Evolutionary conservation across 2,329 filamentous ascomycete genomes (phyloP).

Genomic region (Neoscytalidium dimidiatum): DNA sequence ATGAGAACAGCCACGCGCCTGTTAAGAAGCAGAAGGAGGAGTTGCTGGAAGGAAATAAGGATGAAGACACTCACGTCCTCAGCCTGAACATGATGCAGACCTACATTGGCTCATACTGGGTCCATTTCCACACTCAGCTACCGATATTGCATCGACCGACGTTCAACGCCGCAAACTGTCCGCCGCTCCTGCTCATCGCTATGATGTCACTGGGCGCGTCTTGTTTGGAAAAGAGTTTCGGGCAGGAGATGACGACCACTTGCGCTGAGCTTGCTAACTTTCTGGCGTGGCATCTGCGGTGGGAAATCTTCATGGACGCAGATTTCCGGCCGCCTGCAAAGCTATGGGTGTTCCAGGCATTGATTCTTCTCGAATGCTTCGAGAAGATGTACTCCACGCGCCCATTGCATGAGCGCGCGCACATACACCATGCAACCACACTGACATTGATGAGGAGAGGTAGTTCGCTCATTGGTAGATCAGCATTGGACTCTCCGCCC

Average conservation of each 20-base stretch:
- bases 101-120: slow-evolving; percentile 87
- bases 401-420: slow-evolving; percentile 87
- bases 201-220: slow-evolving; percentile 93
- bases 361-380: slow-evolving; percentile 86
- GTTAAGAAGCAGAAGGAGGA: slow-evolving; percentile 74
- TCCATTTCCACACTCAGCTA: slow-evolving; percentile 89
- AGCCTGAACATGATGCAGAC: slow-evolving; percentile 94
- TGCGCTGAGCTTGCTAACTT: slow-evolving; percentile 88
- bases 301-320: slow-evolving; percentile 90
- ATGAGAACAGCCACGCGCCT: slow-evolving; percentile 74
- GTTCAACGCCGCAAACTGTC: slow-evolving; percentile 84
- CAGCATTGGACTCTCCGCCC: slow-evolving; percentile 80
- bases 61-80: slow-evolving; percentile 61
- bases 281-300: slow-evolving; percentile 87
- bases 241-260: slow-evolving; percentile 69
- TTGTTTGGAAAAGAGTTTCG: slow-evolving; percentile 81
- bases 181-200: slow-evolving; percentile 78
- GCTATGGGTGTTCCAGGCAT: slow-evolving; percentile 91
- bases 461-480: slow-evolving; percentile 84
- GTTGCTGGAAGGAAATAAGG: slow-evolving; percentile 76
- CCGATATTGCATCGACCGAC: slow-evolving; percentile 94
- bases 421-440: slow-evolving; percentile 95
- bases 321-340: slow-evolving; percentile 92
- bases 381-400: slow-evolving; percentile 98
- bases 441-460: slow-evolving; percentile 94